Evolutionary conservation across 2,329 filamentous ascomycete species (phyloP), one percentile per base, ranked within the genome.

Genomic region (Aspergillus amoenus): DNA sequence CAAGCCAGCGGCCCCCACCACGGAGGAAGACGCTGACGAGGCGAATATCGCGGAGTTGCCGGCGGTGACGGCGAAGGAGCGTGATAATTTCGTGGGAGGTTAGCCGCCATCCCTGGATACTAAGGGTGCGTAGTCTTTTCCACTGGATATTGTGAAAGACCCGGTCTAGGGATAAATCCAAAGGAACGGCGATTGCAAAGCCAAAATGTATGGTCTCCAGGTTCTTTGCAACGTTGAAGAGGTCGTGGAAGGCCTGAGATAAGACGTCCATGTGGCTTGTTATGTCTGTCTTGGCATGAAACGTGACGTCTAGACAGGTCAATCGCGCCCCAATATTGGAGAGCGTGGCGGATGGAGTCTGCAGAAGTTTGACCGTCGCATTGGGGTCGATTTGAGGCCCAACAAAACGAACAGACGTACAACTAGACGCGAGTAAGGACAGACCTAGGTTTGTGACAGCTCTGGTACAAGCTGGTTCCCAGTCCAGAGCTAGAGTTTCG

Each of bases 171-270:
- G 78, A 77, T 18, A 88, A 69, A 21, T 79, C 80, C 2, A 88
- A 71, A 0, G 85, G 85, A 17, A 77, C 69, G 55, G 82, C 78
- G 6, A 81, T 79, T 0, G 84, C 83, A 62, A 88, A 89, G 3
- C 86, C 85, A 34, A 89, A 78, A 64, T 89, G 85, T 17, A 89
- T 75, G 18, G 84, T 81, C 57, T 83, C 79, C 64, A 89, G 81
- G 57, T 85, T 85, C 52, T 78, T 79, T 4, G 86, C 84, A 9
- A 82, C 79, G 3, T 70, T 75, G 64, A 89, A 87, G 22, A 88
- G 78, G 5, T 76, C 78, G 43, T 78, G 77, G 61, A 88, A 88
- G 8, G 85, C 74, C 3, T 70, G 69, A 3, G 85, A 86, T 0
- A 89, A 74, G 57, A 82, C 79, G 18, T 75, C 73, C 75, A 88